Evolutionary conservation across 2,329 filamentous ascomycete species (phyloP), one percentile per base, ranked within the genome.

Genomic region (Aspergillus sp.): DNA sequence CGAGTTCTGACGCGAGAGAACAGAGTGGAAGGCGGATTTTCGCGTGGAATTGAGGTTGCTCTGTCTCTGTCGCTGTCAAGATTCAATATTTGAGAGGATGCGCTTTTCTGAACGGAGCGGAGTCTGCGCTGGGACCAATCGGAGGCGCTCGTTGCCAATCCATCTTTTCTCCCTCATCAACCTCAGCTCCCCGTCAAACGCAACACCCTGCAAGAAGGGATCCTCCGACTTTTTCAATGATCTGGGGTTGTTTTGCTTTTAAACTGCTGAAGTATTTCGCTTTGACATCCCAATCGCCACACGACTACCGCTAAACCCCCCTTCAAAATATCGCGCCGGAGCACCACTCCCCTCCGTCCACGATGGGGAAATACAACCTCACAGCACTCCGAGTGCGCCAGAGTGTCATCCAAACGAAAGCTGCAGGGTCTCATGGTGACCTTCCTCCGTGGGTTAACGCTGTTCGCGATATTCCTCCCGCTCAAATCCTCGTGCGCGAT

Each of bases 401-500:
- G 63, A 76, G 69, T 23, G 77, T 75, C 37, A 63, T 80, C 43
- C 69, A 66, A 31, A 73, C 76, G 61, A 67, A 71, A 55, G 68
- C 71, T 47, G 67, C 66, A 46, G 71, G 70, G 46, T 76, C 76
- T 63, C 73, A 67, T 39, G 61, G 59, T 15, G 65, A 65, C 41
- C 61, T 71, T n/a, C 77, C 76, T 21, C 65, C 68, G 67, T 89
- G 86, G 86, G 82, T 84, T 65, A 71, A 80, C 49, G 77, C 84
- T 11, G 69, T 88, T 43, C 76, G 77, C 61, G 78, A 81, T 52
- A 80, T 86, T 19, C 86, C 86, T 21, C 86, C 86, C 4, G 75
- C 84, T 47, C 81, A 86, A 66, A 79, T 82, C 7, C 77, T 88
- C 33, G 80, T 85, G 50, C 84, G 86, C 37, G 82, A 82, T 41